These are phyloP conservation scores for Pythium utonaiense DNA, from an alignment of 352 stramenopile genomes.

Conservation along the genomic window DNA sequence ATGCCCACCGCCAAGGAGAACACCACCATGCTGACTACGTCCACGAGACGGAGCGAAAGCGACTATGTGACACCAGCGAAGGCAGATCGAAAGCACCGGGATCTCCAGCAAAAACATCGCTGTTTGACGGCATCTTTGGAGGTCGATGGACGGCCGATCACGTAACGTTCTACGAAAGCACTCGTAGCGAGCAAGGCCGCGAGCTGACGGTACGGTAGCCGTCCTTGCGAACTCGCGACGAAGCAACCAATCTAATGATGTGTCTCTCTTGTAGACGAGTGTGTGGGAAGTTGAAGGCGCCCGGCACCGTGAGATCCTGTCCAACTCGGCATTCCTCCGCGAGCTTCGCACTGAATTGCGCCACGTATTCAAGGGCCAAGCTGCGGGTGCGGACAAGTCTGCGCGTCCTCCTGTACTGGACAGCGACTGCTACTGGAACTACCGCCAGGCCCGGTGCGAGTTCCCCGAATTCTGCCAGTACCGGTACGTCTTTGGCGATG, in stretches of 20 bases:
- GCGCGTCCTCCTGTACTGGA: constrained; percentile 64
- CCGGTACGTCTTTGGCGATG: constrained; percentile 74
- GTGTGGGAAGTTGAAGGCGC: constrained; percentile 82
- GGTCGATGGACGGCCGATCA: constrained; percentile 36
- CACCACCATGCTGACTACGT: constrained; percentile 68
- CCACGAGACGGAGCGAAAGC: constrained; percentile 35
- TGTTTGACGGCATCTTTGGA: constrained; percentile 69
- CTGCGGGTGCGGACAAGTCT: constrained; percentile 16
- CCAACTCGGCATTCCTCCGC: constrained; percentile 63
- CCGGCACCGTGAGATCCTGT: constrained; percentile 69
- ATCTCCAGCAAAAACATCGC: constrained; percentile 16
- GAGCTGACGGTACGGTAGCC: constrained; percentile 30
- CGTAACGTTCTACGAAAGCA: constrained; percentile 78
- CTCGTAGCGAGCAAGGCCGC: constrained; percentile 24
- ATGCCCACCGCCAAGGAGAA: constrained; percentile 35
- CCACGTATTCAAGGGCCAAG: constrained; percentile 42
- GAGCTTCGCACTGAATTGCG: constrained; percentile 70
- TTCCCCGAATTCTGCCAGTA: constrained; percentile 82
- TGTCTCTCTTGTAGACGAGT: constrained; percentile 41
- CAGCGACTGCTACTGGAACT: constrained; percentile 84
- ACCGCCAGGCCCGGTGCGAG: constrained; percentile 63
- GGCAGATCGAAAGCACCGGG: background rate
- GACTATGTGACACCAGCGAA: constrained; percentile 17
- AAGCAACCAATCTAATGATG: too few species aligned
- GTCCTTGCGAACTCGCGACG: too few species aligned